A percentile compares a stretch with the other conserved stretches of the same genome.
These are phyloP conservation scores for Hypoxylon intermedium DNA, from an alignment of 495 filamentous ascomycete genomes.

Conservation along the genomic window DNA sequence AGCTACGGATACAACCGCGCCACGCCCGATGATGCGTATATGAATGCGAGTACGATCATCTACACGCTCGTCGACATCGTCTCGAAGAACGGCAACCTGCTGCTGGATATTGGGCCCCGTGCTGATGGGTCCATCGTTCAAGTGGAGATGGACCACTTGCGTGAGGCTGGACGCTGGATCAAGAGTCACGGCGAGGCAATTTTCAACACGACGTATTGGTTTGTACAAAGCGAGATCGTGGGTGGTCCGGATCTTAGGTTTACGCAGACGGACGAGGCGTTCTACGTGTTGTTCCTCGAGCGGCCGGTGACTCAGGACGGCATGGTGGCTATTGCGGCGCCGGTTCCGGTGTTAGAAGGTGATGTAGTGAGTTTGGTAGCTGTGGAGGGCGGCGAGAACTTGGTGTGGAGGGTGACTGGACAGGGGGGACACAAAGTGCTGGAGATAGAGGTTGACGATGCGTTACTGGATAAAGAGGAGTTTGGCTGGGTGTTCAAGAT, in stretches of 20 bases:
- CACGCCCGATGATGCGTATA: constrained; percentile 54
- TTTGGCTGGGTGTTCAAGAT: constrained; percentile 63
- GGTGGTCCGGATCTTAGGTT: constrained; percentile 56
- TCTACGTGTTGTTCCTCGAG: constrained; percentile 58
- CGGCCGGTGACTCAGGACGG: constrained; percentile 43
- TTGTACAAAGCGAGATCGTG: constrained; percentile 52
- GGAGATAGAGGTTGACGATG: constrained; percentile 36
- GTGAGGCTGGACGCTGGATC: constrained; percentile 60
- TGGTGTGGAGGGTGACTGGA: constrained; percentile 38
- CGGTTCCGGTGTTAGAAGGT: constrained; percentile 54
- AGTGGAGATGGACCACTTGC: constrained; percentile 53
- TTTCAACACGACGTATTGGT: constrained; percentile 65
- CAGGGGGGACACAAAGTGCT: constrained; percentile 43
- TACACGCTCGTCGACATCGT: constrained; percentile 59
- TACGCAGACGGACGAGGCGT: constrained; percentile 59
- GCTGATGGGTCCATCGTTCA: constrained; percentile 61
- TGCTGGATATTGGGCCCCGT: constrained; percentile 61
- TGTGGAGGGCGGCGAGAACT: constrained; percentile 47
- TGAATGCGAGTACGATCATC: constrained; percentile 58
- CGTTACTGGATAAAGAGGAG: constrained; percentile 48
- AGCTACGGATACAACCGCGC: constrained; percentile 64
- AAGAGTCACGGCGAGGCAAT: constrained; percentile 59
- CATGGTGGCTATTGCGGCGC: constrained; percentile 48
- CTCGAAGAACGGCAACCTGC: constrained; percentile 62
- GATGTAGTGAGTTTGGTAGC: constrained; percentile 56